Evolutionary conservation across 2,329 filamentous ascomycete species (phyloP).

Genomic region (Ascochyta clinopodiicola): DNA sequence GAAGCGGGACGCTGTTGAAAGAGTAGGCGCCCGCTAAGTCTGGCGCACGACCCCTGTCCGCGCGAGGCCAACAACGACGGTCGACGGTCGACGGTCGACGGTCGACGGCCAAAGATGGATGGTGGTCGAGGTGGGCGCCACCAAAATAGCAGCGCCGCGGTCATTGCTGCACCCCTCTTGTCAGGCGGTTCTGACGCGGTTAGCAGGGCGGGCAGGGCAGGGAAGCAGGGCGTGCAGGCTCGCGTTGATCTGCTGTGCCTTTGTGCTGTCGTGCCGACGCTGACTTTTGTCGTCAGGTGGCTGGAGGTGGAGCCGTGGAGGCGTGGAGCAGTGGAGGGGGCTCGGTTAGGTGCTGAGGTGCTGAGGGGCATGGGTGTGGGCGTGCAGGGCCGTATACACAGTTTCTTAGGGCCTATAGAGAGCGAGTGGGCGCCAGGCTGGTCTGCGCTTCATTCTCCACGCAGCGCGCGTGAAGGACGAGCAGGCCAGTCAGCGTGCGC

Average conservation of each 20-base stretch:
- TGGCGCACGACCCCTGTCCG: conserved; percentile 31
- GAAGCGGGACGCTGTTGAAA: conserved; percentile 33
- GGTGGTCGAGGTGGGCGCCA: conserved; percentile 16
- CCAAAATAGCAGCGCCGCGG: conserved; percentile 27
- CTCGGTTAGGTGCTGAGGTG: conserved; percentile 33
- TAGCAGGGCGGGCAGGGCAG: conserved; percentile 2
- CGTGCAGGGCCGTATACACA: too few species aligned
- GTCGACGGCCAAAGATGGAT: too few species aligned
- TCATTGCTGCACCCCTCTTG: conserved; percentile 21
- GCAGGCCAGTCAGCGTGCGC: conserved; percentile 46
- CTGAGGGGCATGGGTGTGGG: background rate
- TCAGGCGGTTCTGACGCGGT: conserved; percentile 13
- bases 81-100: background rate
- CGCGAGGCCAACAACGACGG: conserved; percentile 10
- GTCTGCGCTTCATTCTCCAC: conserved; percentile 6
- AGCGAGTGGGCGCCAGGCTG: too few species aligned
- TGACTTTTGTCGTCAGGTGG: conserved; percentile 35
- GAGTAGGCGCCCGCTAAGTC: conserved; percentile 47
- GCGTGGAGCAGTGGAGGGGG: conserved; percentile 24
- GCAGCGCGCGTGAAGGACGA: conserved; percentile 35
- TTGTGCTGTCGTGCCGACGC: conserved; percentile 22
- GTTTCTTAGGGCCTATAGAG: too few species aligned
- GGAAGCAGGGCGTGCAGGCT: conserved; percentile 14
- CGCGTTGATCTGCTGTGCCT: conserved; percentile 27
- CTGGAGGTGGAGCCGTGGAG: conserved; percentile 34